Conservation (phyloP, 2,329 filamentous ascomycete species). For the Coniochaeta pulveracea region DNA sequence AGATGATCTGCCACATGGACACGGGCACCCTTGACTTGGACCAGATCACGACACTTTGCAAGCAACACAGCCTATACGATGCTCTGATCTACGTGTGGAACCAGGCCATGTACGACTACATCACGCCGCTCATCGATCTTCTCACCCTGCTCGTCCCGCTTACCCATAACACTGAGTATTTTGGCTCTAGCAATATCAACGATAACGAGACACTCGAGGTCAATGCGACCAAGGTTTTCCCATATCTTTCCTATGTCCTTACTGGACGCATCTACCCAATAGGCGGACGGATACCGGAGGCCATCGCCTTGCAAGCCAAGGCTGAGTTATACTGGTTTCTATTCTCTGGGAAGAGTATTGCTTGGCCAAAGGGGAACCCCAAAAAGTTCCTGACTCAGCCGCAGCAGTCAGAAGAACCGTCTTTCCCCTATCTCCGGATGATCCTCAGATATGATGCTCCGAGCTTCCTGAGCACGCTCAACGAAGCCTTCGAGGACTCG, state of each 20-base stretch:
- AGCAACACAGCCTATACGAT: slow-evolving; percentile 85
- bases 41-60: slow-evolving; percentile 82
- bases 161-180: slow-evolving; percentile 42
- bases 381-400: slow-evolving; percentile 51
- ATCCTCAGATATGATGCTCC: slow-evolving; percentile 82
- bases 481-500: slow-evolving; percentile 92
- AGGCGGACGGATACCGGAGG: slow-evolving; percentile 61
- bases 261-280: slow-evolving; percentile 90
- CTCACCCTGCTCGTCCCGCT: slow-evolving; percentile 53
- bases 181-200: slow-evolving; percentile 39
- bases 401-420: slow-evolving; percentile 47
- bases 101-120: slow-evolving; percentile 75
- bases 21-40: slow-evolving; percentile 88
- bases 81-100: slow-evolving; percentile 97
- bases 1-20: slow-evolving; percentile 88
- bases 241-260: slow-evolving; percentile 84
- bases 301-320: slow-evolving; percentile 67
- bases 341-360: slow-evolving; percentile 70
- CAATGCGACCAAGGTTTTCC: slow-evolving; percentile 83
- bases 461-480: slow-evolving; percentile 88
- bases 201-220: slow-evolving; percentile 51
- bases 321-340: slow-evolving; percentile 86
- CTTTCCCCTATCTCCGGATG: slow-evolving; percentile 75
- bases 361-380: slow-evolving; percentile 58
- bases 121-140: slow-evolving; percentile 81